phyloP scores from a whole-genome alignment of 805 yeast species.

The Saccharomycopsis fermentans region DNA sequence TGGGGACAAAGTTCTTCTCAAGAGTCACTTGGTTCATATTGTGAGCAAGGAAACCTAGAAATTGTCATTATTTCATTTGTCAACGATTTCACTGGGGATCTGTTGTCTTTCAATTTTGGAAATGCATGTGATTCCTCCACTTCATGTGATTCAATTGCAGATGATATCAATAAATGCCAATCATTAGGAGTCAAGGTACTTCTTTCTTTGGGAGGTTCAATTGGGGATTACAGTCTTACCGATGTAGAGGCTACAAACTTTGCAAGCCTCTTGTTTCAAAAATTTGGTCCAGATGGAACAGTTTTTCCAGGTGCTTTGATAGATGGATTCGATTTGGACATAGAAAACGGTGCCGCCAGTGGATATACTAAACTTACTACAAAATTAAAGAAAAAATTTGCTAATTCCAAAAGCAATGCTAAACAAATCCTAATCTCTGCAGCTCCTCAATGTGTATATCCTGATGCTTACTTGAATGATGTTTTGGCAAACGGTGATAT shows the following conservation, averaged over 20 bases:
- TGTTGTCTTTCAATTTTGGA: constrained; percentile 35
- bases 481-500: constrained; percentile 47
- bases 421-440: constrained; percentile 69
- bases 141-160: constrained; percentile 36
- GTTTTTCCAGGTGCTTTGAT: constrained; percentile 51
- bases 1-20: constrained; percentile 63
- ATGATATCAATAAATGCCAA: constrained; percentile 71
- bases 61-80: constrained; percentile 33
- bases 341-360: constrained; percentile 43
- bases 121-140: background rate
- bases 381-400: constrained; percentile 23
- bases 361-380: constrained; percentile 59
- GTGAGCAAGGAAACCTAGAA: constrained; percentile 9
- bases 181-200: constrained; percentile 65
- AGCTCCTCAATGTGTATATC: constrained; percentile 87
- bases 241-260: constrained; percentile 6
- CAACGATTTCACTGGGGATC: constrained; percentile 1
- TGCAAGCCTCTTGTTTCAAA: constrained; percentile 2
- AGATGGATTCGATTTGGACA: constrained; percentile 91
- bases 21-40: constrained; percentile 9
- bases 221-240: constrained; percentile 37
- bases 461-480: constrained; percentile 62
- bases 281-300: constrained; percentile 12
- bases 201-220: constrained; percentile 62
- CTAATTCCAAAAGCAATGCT: constrained; percentile 36